Base-by-base conservation (phyloP, 148 eudicot genomes). In the Linanthus parryae region DNA sequence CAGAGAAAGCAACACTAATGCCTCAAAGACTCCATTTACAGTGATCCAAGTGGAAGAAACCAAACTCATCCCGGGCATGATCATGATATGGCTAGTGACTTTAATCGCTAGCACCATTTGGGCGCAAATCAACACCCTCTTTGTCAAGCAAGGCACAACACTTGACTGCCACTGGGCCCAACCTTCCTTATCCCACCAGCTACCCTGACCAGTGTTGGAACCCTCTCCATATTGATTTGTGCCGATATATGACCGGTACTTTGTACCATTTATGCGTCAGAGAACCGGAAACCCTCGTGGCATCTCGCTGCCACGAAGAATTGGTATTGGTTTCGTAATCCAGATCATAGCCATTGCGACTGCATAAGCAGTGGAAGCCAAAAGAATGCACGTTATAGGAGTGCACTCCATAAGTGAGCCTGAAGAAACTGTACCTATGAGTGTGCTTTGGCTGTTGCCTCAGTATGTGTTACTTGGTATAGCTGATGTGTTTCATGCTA, bases 61-160 rank as follows among this genome's bases (percentile, higher is more conserved):
- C 46, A 89, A 89, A 38, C 87, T 79, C 30, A 63, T 84, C n/a
- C 57, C 74, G 19, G 87, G 94, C n/a, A 82, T 89, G 90, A 8
- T 68, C 38, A 62, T 77, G 66, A 82, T 89, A 60, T 85, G 94
- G 94, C 43, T 82, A 11, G 82, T 69, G 8, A 73, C 90, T 35
- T 72, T 89, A 15, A 64, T 89, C 54, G 94, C 94, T 0, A 82
- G 90, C 83, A 85, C 85, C 54, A 77, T 89, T 24, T 84, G 97
- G 97, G 94, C 97, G 7, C 94, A 89, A 71, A 69, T 84, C 54
- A 82, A 77, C 71, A 89, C 97, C 44, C 77, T 89, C 18, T 89
- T 89, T 28, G 87, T 89, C 20, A 89, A 89, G 47, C 94, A 84
- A 63, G 97, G 97, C 42, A 84, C 84, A 72, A 89, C 90, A 46